Evolutionary conservation across 2,329 filamentous ascomycete genomes (phyloP).

Genomic region (Ceratocystis lukuohia): DNA sequence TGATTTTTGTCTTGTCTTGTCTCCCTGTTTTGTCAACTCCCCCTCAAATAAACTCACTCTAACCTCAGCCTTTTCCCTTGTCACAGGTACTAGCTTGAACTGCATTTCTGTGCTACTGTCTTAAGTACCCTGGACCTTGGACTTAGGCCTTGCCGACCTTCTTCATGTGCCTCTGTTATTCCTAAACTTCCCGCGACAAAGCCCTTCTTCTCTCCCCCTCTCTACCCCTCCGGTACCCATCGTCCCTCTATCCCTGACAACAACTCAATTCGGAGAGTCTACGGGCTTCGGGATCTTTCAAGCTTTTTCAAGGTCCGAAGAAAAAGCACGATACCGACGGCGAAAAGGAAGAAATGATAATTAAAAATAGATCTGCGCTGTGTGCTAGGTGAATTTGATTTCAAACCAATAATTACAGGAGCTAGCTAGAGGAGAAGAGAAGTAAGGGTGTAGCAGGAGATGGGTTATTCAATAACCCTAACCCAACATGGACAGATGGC

Average conservation of each 20-base stretch:
- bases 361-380: no score
- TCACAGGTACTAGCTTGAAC: not conserved
- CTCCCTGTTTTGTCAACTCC: not conserved
- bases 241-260: no score
- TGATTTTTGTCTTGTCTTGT: not conserved
- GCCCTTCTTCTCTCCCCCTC: not conserved
- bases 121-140: not conserved
- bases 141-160: not conserved
- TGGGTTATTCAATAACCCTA: no score
- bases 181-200: slow-evolving; percentile 1
- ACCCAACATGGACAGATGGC: no score
- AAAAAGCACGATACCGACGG: no score
- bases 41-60: not conserved
- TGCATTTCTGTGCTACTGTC: not conserved
- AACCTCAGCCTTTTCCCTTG: not conserved
- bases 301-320: not conserved
- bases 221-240: not conserved
- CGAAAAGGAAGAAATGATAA: no score
- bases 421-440: no score
- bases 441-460: no score
- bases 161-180: not conserved
- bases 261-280: not conserved
- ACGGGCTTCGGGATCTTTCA: slow-evolving; percentile 1
- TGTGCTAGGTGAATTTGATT: no score
- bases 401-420: no score